Evolutionary conservation across 2,329 filamentous ascomycete species (phyloP), one percentile per base, ranked within the genome.

Genomic region (Penicillium vulpinum): DNA sequence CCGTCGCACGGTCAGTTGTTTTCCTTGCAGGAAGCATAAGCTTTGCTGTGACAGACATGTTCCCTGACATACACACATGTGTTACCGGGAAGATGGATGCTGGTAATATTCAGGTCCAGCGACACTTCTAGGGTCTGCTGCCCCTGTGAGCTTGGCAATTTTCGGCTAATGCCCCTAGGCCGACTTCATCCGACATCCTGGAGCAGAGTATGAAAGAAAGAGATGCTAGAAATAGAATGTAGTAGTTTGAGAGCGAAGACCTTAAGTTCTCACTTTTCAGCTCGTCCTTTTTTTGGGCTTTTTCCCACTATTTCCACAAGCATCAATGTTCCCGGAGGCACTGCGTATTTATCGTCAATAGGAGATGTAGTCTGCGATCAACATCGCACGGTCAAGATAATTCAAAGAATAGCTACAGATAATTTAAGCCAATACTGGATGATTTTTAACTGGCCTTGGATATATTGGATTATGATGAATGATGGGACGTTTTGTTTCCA

Each of bases 61-160:
- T 18, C 29, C 28, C n/a, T 44, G 9, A 18, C 18, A 22, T n/a
- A 35, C n/a, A 9, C 66, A 63, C 58, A 29, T 29, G 16, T n/a
- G 59, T 51, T 41, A 65, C 28, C 15, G 48, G 15, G 26, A 51
- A 31, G 18, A 33, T 33, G 24, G n/a, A 7, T 33, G 16, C 22
- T n/a, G 29, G 67, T 16, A 44, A 44, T 5, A 33, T 31, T 18
- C 15, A 8, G 29, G 21, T 26, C 28, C 29, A 22, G 26, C 29
- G 24, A n/a, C 24, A 33, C 13, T 33, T 33, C 13, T 16, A 35
- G 31, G 28, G 21, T n/a, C 10, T 22, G 16, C 16, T 36, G 21
- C 21, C 8, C 18, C 11, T n/a, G 15, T 11, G 36, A 33, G 28
- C 29, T 33, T 22, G 39, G 18, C 24, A 28, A n/a, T n/a, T 8